Evolutionary conservation across 768 basidiomycete genomes (phyloP), one percentile per base, ranked within the genome.

Genomic region (Lyophyllum decastes): DNA sequence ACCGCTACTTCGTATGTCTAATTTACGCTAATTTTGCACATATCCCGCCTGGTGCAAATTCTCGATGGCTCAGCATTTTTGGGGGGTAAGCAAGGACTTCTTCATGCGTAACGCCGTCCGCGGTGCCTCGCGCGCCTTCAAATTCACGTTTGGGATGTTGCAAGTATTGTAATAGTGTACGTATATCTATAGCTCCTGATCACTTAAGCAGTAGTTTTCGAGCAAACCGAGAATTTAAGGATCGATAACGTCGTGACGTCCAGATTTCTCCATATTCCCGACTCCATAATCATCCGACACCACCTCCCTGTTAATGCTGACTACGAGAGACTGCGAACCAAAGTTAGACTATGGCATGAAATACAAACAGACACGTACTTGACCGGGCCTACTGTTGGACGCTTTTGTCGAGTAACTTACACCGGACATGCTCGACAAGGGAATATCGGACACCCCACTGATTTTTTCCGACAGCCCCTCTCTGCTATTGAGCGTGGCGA

Each of bases 401-500:
- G 43, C 26, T 12, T 33, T 44, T 17, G 14, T 17, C 44, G n/a
- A 17, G 52, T 22, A 6, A 25, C 52, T 30, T 30, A 34, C 17
- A 25, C 51, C 21, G 10, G 57, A 60, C 11, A 52, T 19, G 8
- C 16, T 38, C 14, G 35, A 12, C 35, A 38, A 12, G 30, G 30
- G 30, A 44, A 68, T 25, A 49, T 61, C 59, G 21, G 63, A 60
- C 8, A 63, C 30, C 40, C 50, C 68, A 49, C 24, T 61, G 24
- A 64, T 62, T 62, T 55, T 67, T 46, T 58, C 64, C 12, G 66
- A 61, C 43, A 72, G 54, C 1, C 60, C 46, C 4, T 67, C 61
- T 12, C 70, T 62, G 4, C 67, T 61, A 34, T 73, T 72, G 12
- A 72, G 61, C 40, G 70, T 72, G 11, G 72, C 72, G 17, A 74